These are phyloP conservation scores for Dendrobium catenatum DNA, from an alignment of 106 monocot genomes.

Conservation along the genomic window DNA sequence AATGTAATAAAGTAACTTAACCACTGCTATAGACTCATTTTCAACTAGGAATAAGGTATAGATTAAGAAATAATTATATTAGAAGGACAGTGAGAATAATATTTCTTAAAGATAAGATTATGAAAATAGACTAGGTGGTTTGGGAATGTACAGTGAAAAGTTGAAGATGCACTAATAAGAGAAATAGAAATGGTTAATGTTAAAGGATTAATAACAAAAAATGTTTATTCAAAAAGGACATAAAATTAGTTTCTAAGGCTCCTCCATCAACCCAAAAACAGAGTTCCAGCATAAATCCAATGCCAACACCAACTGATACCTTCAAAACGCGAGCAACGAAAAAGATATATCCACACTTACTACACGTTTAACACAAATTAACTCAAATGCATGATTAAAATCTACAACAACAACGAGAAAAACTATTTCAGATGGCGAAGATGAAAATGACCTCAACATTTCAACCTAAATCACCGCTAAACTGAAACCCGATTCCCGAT, in stretches of 20 bases:
- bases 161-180: too few relatives aligned
- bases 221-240: too few relatives aligned
- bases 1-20: too few relatives aligned
- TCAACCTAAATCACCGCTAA: background rate
- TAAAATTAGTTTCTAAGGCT: background rate
- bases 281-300: background rate
- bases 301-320: background rate
- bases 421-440: background rate
- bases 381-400: background rate
- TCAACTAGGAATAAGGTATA: too few relatives aligned
- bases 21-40: too few relatives aligned
- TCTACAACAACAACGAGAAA: background rate
- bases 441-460: background rate
- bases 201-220: too few relatives aligned
- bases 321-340: background rate
- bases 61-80: too few relatives aligned
- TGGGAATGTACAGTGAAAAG: too few relatives aligned
- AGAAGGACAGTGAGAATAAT: too few relatives aligned
- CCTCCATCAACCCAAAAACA: background rate
- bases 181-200: background rate
- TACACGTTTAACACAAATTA: background rate
- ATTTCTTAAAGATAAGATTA: too few relatives aligned
- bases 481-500: background rate
- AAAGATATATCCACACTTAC: background rate
- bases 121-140: too few relatives aligned